Evolutionary conservation across 352 stramenopile species (phyloP).

Genomic region (Phytophthora cryptogea): DNA sequence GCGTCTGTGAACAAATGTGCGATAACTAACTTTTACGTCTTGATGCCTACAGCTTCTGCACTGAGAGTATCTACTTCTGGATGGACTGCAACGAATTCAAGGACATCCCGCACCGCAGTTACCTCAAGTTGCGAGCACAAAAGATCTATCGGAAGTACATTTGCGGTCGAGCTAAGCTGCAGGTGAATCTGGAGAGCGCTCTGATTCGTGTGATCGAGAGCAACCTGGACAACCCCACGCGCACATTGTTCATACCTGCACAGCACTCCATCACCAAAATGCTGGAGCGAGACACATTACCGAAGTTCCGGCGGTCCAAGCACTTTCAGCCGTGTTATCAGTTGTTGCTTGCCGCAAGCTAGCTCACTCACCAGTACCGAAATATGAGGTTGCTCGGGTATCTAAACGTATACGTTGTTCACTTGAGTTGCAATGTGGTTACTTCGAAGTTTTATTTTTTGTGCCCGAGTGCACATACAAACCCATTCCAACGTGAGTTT

Average conservation of each 20-base stretch:
- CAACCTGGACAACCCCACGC: constrained; percentile 58
- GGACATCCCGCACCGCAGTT: constrained; percentile 72
- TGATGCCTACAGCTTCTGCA: constrained; percentile 56
- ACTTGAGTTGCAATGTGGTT: not conserved
- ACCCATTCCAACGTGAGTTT: not conserved
- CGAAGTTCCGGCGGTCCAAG: constrained; percentile 75
- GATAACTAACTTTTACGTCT: constrained; percentile 6
- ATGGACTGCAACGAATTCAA: constrained; percentile 86
- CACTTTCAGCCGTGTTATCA: constrained; percentile 53
- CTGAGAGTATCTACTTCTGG: constrained; percentile 86
- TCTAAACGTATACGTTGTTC: not conserved
- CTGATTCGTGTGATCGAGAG: constrained; percentile 60
- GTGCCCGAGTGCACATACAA: not conserved
- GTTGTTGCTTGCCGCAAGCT: constrained; percentile 33
- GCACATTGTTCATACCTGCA: constrained; percentile 60
- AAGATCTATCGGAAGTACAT: constrained; percentile 88
- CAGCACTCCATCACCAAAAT: constrained; percentile 78
- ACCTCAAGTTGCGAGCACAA: constrained; percentile 74
- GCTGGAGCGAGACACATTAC: constrained; percentile 74
- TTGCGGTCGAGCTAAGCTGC: constrained; percentile 57
- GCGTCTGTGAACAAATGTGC: not conserved
- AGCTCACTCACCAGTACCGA: constrained; percentile 6
- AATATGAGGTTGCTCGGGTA: constrained; percentile 5
- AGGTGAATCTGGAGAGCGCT: constrained; percentile 71
- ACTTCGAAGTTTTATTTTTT: not conserved